phyloP scores from a whole-genome alignment of 2,329 filamentous ascomycete species.

The Aspergillus flavus region DNA sequence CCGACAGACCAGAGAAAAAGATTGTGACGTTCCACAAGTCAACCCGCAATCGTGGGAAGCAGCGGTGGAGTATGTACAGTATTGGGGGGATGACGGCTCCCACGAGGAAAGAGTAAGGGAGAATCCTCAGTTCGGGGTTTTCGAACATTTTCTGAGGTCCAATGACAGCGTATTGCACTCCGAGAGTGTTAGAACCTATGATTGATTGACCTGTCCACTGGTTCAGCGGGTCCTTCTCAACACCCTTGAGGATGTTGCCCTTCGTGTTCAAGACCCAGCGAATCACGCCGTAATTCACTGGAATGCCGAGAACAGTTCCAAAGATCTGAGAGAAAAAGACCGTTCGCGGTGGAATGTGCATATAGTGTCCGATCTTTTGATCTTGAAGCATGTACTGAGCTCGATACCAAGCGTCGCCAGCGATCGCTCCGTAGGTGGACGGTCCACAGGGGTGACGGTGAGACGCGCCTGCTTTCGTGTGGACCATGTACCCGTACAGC shows the following conservation, averaged over 20 bases:
- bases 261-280: constrained; percentile 63
- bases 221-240: constrained; percentile 55
- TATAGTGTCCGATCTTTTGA: constrained; percentile 66
- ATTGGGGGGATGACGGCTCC: constrained; percentile 33
- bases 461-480: constrained; percentile 46
- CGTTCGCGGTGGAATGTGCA: constrained; percentile 61
- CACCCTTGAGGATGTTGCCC: constrained; percentile 57
- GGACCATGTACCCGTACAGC: constrained; percentile 62
- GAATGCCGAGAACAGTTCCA: constrained; percentile 60
- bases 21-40: constrained; percentile 65
- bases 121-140: constrained; percentile 29
- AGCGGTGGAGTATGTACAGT: constrained; percentile 55
- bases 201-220: constrained; percentile 65
- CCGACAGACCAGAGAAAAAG: constrained; percentile 59
- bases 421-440: constrained; percentile 60
- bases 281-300: constrained; percentile 64
- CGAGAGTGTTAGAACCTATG: constrained; percentile 55
- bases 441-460: constrained; percentile 62
- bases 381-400: constrained; percentile 63
- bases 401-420: constrained; percentile 64
- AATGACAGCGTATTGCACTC: constrained; percentile 63
- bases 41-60: constrained; percentile 57
- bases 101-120: constrained; percentile 37
- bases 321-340: constrained; percentile 66
- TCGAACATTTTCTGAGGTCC: constrained; percentile 38